Base-by-base conservation (phyloP, 2,329 filamentous ascomycete genomes). In the Pleurostoma richardsiae region DNA sequence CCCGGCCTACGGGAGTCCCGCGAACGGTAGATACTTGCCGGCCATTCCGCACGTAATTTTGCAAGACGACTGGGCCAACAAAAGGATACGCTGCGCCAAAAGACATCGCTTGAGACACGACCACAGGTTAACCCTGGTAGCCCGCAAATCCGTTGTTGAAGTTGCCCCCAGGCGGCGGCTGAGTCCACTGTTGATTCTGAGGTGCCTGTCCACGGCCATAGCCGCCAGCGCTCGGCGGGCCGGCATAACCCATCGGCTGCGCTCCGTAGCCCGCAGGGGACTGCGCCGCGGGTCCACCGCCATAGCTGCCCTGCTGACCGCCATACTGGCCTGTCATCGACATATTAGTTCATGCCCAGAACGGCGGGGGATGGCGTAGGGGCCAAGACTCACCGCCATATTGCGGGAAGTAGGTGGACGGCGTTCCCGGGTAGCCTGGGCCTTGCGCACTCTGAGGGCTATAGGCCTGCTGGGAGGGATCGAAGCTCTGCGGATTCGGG, bases 331-430 rank as follows among this genome's bases (percentile, higher is more conserved):
- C 74, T 73, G 50, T 46, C 45, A 54, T 49, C 74, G 73, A 59
- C 77, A 76, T 64, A 77, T 85, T 77, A 85, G 83, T 29, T 44
- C 39, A 31, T 40, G 73, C 52, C 66, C 68, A 51, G 76, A 29
- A 41, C n/a, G 41, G 19, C 41, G 27, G n/a, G 48, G 31, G 29
- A 29, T 6, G n/a, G 42, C 26, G 39, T 40, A 10, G 10, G 30
- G 33, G 28, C 39, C 39, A 40, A 49, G 46, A 74, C 76, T 69
- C 80, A 79, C 88, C 88, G 63, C 87, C 86, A 64, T 97, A 97
- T 71, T 97, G 94, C 56, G 92, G 90, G 68, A 96, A 97, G 74
- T 90, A 96, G 33, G 79, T 76, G 49, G 83, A 85, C 40, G 89
- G 87, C 40, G 89, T 88, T 58, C 85, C 88, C 53, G 88, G 85